Conservation (phyloP, 179 eudicot genomes). For the Spinacia oleracea region DNA sequence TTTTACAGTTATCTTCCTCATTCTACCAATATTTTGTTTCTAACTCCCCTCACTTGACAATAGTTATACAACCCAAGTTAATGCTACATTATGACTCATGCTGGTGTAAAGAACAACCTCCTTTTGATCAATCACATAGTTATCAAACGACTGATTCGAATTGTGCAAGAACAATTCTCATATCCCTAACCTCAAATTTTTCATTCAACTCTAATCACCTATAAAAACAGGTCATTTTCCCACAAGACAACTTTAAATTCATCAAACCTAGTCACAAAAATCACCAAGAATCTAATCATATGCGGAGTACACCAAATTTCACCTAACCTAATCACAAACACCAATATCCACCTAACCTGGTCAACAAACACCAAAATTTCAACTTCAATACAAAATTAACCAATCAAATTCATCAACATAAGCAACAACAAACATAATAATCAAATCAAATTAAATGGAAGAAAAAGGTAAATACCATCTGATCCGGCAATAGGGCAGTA, state of each 20-base stretch:
- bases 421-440: background rate
- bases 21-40: no score
- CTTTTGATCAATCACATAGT: no score
- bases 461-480: conserved; percentile 45
- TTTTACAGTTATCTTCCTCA: no score
- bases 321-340: background rate
- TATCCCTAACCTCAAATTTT: no score
- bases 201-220: no score
- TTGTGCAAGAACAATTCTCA: no score
- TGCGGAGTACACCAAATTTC: background rate
- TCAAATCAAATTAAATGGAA: background rate
- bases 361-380: background rate
- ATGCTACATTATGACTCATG: no score
- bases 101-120: no score
- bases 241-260: background rate
- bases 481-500: conserved; percentile 58
- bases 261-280: background rate
- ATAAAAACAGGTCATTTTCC: no score
- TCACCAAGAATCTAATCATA: background rate
- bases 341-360: background rate
- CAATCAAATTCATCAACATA: background rate
- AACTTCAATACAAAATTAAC: background rate
- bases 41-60: no score
- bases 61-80: no score
- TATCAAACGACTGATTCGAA: no score